Percentiles rank a stretch among this genome's conserved stretches.
Evolutionary conservation across 2,329 filamentous ascomycete species (phyloP).

Genomic region (Phaeosphaeriaceae sp.): DNA sequence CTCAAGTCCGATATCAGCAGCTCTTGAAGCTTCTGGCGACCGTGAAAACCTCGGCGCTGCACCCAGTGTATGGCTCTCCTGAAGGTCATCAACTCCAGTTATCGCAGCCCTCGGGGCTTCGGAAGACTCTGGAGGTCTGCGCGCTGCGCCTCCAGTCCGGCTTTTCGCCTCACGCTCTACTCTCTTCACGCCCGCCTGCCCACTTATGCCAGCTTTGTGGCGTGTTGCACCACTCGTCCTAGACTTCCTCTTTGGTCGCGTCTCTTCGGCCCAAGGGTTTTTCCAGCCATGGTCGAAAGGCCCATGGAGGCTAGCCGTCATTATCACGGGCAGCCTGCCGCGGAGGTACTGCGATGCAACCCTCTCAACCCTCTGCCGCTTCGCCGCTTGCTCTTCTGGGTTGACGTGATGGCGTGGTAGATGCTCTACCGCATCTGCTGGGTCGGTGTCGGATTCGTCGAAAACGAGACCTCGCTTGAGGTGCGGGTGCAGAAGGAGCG

Average conservation of each 20-base stretch:
- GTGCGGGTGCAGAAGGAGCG: conserved; percentile 27
- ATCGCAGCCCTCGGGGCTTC: too few relatives aligned
- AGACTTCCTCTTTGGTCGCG: not conserved
- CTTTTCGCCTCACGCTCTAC: not conserved
- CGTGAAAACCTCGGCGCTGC: conserved; percentile 5
- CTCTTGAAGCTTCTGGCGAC: conserved; percentile 29
- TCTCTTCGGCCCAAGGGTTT: conserved; percentile 42
- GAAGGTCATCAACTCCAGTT: too few relatives aligned
- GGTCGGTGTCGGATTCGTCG: conserved; percentile 24
- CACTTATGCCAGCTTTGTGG: not conserved
- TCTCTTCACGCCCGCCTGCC: conserved; percentile 1
- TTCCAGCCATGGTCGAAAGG: conserved; percentile 60
- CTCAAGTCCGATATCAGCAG: conserved; percentile 6
- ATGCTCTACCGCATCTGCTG: conserved; percentile 57
- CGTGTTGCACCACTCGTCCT: not conserved
- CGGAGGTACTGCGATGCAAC: conserved; percentile 66
- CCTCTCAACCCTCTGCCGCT: conserved; percentile 64
- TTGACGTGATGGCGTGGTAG: conserved; percentile 60
- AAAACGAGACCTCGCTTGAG: conserved; percentile 34
- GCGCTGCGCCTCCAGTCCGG: not conserved
- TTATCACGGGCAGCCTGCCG: conserved; percentile 63
- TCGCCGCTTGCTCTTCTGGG: conserved; percentile 60
- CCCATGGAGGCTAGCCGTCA: conserved; percentile 67
- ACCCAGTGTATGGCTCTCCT: not conserved
- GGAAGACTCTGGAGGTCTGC: not conserved